Conservation (phyloP, 106 monocot species). For the Amphibolis antarctica region DNA sequence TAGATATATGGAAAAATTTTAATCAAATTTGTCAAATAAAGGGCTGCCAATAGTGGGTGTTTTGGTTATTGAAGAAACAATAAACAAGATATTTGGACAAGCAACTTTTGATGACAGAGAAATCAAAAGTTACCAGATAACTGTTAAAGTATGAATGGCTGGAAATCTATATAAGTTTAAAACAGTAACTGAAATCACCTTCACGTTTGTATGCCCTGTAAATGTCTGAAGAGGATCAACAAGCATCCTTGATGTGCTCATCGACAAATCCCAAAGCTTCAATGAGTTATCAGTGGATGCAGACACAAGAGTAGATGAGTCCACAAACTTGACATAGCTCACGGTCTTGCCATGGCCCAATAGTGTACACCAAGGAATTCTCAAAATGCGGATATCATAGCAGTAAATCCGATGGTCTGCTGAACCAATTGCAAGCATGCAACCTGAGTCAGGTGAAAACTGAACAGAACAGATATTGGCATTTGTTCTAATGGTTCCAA, state of each 20-base stretch:
- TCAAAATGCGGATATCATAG: slow-evolving; percentile 63
- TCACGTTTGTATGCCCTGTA: slow-evolving; percentile 72
- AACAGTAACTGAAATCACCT: slow-evolving; percentile 26
- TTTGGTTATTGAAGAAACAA: no score
- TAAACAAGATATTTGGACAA: no score
- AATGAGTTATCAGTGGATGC: slow-evolving; percentile 83
- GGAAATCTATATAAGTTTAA: no score
- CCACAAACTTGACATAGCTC: slow-evolving; percentile 75
- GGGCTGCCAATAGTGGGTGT: no score
- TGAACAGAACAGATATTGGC: slow-evolving; percentile 86
- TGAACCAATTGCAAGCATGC: slow-evolving; percentile 59
- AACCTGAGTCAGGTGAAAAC: slow-evolving; percentile 56
- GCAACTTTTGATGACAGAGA: no score
- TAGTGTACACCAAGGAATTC: slow-evolving; percentile 49
- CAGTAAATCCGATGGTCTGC: slow-evolving; percentile 77
- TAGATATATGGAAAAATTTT: no score
- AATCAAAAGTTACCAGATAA: no score
- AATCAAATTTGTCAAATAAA: no score
- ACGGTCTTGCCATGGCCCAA: slow-evolving; percentile 67
- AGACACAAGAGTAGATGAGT: slow-evolving; percentile 58
- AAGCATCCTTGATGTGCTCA: slow-evolving; percentile 22
- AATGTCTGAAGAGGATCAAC: slow-evolving; percentile 51
- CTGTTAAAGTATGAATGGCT: no score
- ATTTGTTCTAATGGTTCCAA: slow-evolving; percentile 63
- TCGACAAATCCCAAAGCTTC: slow-evolving; percentile 76